Evolutionary conservation across 768 basidiomycete species (phyloP).

Genomic region (Phaeolepiota aurea): DNA sequence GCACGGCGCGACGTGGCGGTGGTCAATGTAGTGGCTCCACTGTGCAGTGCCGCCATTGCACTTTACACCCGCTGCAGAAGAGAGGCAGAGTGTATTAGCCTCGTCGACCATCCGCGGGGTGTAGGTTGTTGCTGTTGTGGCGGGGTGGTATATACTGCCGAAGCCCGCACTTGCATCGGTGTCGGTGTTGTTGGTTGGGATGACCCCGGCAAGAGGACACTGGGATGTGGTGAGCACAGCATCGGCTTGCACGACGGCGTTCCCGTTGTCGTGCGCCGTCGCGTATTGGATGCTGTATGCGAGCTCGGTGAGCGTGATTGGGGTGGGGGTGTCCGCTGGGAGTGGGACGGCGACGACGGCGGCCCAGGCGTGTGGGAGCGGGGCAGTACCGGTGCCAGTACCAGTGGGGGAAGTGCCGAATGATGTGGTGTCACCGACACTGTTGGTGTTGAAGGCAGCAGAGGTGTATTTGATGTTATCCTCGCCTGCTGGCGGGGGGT

Average conservation of each 20-base stretch:
- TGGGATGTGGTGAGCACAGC: slow-evolving; percentile 9
- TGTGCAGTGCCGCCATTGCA: slow-evolving; percentile 9
- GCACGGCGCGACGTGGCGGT: slow-evolving; percentile 9
- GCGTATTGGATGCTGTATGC: slow-evolving; percentile 14
- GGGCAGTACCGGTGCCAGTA: too few species aligned
- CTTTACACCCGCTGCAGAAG: slow-evolving; percentile 11
- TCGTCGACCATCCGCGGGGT: slow-evolving; percentile 11
- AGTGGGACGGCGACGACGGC: too few species aligned
- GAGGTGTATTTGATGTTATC: too few species aligned
- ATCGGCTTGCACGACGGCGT: slow-evolving; percentile 14
- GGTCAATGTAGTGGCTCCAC: slow-evolving; percentile 15
- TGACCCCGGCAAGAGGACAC: not conserved
- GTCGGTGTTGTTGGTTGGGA: not conserved
- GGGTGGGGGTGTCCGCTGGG: too few species aligned
- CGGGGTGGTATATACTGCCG: too few species aligned
- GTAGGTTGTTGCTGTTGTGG: too few species aligned
- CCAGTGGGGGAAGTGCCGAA: too few species aligned
- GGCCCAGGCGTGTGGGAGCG: too few species aligned
- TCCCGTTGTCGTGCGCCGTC: slow-evolving; percentile 11
- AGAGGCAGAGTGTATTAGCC: slow-evolving; percentile 7
- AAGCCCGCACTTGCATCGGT: not conserved
- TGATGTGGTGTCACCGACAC: too few species aligned
- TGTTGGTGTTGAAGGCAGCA: too few species aligned
- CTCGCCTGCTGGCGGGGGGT: too few species aligned
- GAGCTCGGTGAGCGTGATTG: slow-evolving; percentile 12